Percentiles rank a stretch among this genome's conserved stretches.
These are phyloP conservation scores for Neonectria coccinea DNA, from an alignment of 2,329 filamentous ascomycete species.

Conservation along the genomic window DNA sequence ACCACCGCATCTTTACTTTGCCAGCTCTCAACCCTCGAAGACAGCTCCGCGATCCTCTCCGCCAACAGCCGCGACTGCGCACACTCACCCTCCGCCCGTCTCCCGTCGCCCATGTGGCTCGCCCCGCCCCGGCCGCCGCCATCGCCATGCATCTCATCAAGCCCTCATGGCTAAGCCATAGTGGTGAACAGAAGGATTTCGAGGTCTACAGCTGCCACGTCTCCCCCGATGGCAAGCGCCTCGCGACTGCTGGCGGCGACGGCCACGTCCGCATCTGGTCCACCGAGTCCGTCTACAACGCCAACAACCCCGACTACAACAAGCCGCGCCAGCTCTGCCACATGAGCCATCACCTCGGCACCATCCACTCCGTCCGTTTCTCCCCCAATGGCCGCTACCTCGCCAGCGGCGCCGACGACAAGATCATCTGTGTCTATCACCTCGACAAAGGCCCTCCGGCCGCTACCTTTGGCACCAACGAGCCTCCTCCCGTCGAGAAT, in stretches of 20 bases:
- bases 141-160: constrained; percentile 84
- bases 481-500: constrained; percentile 93
- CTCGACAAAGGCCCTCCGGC: constrained; percentile 85
- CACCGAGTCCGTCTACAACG: constrained; percentile 90
- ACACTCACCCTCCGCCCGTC: constrained; percentile 21
- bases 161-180: constrained; percentile 95
- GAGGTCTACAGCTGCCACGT: constrained; percentile 99
- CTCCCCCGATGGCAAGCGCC: constrained; percentile 89
- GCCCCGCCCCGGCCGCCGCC: constrained; percentile 29
- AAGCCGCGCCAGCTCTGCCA: constrained; percentile 94
- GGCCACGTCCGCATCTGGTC: constrained; percentile 98
- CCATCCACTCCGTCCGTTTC: constrained; percentile 96
- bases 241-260: constrained; percentile 96
- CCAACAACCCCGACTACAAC: constrained; percentile 75
- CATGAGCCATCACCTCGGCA: constrained; percentile 98
- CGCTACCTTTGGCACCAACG: constrained; percentile 87
- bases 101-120: constrained; percentile 39
- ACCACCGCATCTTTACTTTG: neutral
- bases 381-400: constrained; percentile 95
- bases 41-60: constrained; percentile 4
- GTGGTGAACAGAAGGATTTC: constrained; percentile 97
- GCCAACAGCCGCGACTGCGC: constrained; percentile 16
- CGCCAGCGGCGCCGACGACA: constrained; percentile 97
- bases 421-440: constrained; percentile 97
- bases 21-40: neutral